These are phyloP conservation scores for Hippophae rhamnoides DNA, from an alignment of 306 rosid genomes.

Conservation along the genomic window DNA sequence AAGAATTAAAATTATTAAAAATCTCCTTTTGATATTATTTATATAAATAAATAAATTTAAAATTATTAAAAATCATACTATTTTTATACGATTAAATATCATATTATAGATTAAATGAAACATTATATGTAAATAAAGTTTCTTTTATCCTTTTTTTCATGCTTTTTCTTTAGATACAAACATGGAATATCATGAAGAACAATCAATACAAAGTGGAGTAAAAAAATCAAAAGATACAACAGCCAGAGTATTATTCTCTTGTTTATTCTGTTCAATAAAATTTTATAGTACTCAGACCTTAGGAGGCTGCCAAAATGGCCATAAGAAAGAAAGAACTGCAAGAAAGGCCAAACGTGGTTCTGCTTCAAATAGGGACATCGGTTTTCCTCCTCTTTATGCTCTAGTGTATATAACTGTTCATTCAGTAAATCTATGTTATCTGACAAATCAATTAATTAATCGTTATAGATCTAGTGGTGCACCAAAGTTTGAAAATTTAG, in stretches of 20 bases:
- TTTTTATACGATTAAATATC: too few relatives aligned
- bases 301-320: constrained; percentile 91
- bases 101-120: too few relatives aligned
- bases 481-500: constrained; percentile 34
- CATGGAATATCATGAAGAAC: constrained; percentile 37
- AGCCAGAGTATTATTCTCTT: constrained; percentile 55
- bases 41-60: too few relatives aligned
- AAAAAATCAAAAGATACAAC: constrained; percentile 24
- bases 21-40: too few relatives aligned
- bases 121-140: too few relatives aligned
- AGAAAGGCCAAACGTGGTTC: constrained; percentile 49
- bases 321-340: constrained; percentile 75
- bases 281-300: constrained; percentile 44
- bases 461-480: constrained; percentile 35
- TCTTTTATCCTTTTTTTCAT: too few relatives aligned
- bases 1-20: too few relatives aligned
- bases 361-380: constrained; percentile 35
- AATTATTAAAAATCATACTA: too few relatives aligned
- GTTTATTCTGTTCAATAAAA: constrained; percentile 6
- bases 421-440: constrained; percentile 33
- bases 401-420: constrained; percentile 41
- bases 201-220: constrained; percentile 15
- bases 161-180: constrained; percentile 2
- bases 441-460: constrained; percentile 29
- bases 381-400: constrained; percentile 23